phyloP scores from a whole-genome alignment of 2,329 filamentous ascomycete species.

The Beauveria sp. region DNA sequence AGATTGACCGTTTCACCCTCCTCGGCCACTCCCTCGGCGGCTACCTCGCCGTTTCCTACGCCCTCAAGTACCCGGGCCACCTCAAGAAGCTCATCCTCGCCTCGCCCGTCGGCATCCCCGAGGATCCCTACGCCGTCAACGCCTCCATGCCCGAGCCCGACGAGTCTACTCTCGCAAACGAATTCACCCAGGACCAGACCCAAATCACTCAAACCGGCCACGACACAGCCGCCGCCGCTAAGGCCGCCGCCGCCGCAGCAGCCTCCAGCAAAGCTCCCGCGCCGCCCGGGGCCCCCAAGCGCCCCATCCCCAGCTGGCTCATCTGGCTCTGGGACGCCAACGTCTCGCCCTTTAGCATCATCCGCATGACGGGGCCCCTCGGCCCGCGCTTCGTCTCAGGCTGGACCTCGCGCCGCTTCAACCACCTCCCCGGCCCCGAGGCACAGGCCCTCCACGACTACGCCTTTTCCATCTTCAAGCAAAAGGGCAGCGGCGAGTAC shows the following conservation, averaged over 20 bases:
- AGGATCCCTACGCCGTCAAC: constrained; percentile 82
- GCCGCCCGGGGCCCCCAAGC: constrained; percentile 27
- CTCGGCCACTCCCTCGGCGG: constrained; percentile 90
- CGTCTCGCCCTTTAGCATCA: constrained; percentile 85
- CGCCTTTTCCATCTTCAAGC: constrained; percentile 87
- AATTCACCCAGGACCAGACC: constrained; percentile 70
- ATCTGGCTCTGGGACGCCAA: constrained; percentile 96
- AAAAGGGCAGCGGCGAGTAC: constrained; percentile 89
- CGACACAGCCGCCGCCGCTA: constrained; percentile 20
- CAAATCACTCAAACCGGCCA: constrained; percentile 33
- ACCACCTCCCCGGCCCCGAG: constrained; percentile 73
- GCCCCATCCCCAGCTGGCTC: constrained; percentile 75
- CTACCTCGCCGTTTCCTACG: constrained; percentile 91
- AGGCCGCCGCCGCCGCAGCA: constrained; percentile 15
- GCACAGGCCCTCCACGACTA: constrained; percentile 84
- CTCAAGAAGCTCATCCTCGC: constrained; percentile 95
- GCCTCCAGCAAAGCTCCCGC: constrained; percentile 24
- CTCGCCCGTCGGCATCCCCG: constrained; percentile 88
- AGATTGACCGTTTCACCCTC: constrained; percentile 88
- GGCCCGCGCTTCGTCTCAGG: constrained; percentile 88
- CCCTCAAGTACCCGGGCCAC: constrained; percentile 88
- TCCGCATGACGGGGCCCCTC: constrained; percentile 80
- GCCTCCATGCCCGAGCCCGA: constrained; percentile 71
- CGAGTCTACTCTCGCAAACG: constrained; percentile 65
- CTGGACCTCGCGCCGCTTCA: constrained; percentile 90